Conservation (phyloP, 1,139 yeast genomes). For the Debaryomyces sp. region DNA sequence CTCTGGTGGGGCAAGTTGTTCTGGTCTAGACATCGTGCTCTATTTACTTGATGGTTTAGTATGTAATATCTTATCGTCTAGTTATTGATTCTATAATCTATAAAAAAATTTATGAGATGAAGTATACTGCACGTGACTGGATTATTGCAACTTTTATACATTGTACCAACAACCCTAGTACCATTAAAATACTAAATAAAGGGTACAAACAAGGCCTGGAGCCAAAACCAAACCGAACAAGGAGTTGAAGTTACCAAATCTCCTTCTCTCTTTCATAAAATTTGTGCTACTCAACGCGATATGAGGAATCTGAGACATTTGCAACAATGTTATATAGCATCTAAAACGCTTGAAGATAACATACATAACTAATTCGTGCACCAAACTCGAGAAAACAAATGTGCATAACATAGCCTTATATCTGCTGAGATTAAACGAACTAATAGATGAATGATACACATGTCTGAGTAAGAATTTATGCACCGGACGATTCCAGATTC, state of each 20-base stretch:
- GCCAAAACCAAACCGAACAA: conserved; percentile 94
- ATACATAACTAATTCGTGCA: conserved; percentile 93
- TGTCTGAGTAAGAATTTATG: conserved; percentile 87
- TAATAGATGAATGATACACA: conserved; percentile 91
- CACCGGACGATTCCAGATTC: conserved; percentile 97
- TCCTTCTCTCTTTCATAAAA: conserved; percentile 53
- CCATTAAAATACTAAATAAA: conserved; percentile 70
- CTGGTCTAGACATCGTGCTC: conserved; percentile 89
- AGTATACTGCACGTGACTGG: conserved; percentile 3
- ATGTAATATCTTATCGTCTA: neutral
- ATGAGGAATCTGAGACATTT: conserved; percentile 81
- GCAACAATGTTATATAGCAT: conserved; percentile 77
- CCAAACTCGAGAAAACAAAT: conserved; percentile 74
- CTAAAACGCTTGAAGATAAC: conserved; percentile 79
- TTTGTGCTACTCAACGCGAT: conserved; percentile 55
- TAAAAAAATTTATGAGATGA: conserved; percentile 8
- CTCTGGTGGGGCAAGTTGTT: conserved; percentile 97
- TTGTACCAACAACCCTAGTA: neutral
- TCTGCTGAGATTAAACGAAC: conserved; percentile 70
- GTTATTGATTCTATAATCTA: neutral
- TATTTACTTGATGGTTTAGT: neutral
- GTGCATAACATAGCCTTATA: conserved; percentile 75
- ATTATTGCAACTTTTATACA: neutral
- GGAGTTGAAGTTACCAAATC: conserved; percentile 79
- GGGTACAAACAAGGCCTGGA: conserved; percentile 84